Base-by-base conservation (phyloP, 1,139 yeast species). In the Trichomonascaceae sp. region DNA sequence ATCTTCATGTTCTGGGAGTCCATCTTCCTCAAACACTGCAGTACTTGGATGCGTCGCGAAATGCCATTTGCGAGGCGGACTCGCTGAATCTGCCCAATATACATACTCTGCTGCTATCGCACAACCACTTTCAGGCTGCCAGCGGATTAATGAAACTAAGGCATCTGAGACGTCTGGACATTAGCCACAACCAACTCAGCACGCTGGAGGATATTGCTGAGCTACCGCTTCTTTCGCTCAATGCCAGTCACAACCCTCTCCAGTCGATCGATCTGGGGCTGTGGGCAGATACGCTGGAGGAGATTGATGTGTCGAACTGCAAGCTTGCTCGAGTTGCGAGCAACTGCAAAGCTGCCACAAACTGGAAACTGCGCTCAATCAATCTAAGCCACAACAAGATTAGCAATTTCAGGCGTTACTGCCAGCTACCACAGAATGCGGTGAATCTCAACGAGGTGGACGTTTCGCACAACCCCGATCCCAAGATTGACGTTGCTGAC, bases 71-170 rank as follows among this genome's bases (percentile, higher is more conserved):
- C 6, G 6, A 20, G 9, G 11, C 11, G 9, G 23, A 20, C 6
- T 11, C 23, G 23, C 11, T 20, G 6, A 6, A 20, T 20, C 11
- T 20, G 23, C 6, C 23, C 23, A 8, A 11, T 20, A 6, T 20
- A 8, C 23, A 20, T 20, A 8, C 6, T 11, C 11, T 20, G 23
- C 6, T 8, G 6, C 11, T 20, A 9, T 43, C 51, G n/a, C 41
- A 46, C 18, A 63, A 64, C 35, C 39, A 41, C 8, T 41, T 64
- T 20, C 48, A 53, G 1, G 53, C 47, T 26, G 44, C 61, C 30
- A 54, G 57, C 13, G 67, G 66, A 1, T 39, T 59, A 11, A 20
- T 8, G 6, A 20, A 8, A 3, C 60, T 64, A 2, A 16, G 38
- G 1, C 34, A 51, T 2, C 29, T 59, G n/a, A 43, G 50, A 22